These are phyloP conservation scores for Lactarius sanguifluus DNA, from an alignment of 768 basidiomycete genomes.

Conservation along the genomic window DNA sequence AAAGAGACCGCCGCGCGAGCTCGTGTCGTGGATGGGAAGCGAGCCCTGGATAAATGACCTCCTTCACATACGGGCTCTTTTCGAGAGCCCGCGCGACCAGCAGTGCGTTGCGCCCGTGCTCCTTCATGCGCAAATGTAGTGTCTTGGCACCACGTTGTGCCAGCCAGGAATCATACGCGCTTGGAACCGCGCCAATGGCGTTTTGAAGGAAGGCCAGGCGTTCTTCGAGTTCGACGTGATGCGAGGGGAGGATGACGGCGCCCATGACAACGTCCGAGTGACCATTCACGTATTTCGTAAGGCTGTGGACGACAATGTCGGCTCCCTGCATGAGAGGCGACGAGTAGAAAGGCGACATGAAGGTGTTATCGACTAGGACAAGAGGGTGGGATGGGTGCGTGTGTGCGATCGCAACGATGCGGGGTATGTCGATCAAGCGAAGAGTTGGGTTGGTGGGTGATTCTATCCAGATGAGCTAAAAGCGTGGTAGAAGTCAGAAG, in stretches of 20 bases:
- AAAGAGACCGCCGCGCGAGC: constrained; percentile 60
- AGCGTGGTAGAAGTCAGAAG: constrained; percentile 1
- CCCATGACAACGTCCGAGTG: constrained; percentile 95
- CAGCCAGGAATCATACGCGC: constrained; percentile 86
- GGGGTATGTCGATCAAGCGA: constrained; percentile 75
- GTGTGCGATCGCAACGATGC: constrained; percentile 64
- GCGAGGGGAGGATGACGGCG: constrained; percentile 65
- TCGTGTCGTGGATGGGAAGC: constrained; percentile 62
- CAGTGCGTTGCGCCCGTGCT: constrained; percentile 83
- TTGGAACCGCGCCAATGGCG: constrained; percentile 80
- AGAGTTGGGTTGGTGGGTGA: constrained; percentile 94
- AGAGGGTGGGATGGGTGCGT: constrained; percentile 65
- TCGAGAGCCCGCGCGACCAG: constrained; percentile 64
- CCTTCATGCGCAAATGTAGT: constrained; percentile 81
- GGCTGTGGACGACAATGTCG: constrained; percentile 79
- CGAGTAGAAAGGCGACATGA: constrained; percentile 88
- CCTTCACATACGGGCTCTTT: constrained; percentile 58
- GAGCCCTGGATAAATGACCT: constrained; percentile 87
- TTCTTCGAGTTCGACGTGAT: constrained; percentile 47
- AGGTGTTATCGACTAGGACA: constrained; percentile 92
- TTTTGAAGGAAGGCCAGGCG: constrained; percentile 88
- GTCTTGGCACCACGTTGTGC: constrained; percentile 92
- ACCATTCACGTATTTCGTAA: constrained; percentile 92
- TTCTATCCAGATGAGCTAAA: constrained; percentile 90
- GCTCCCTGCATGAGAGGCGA: constrained; percentile 85